Conservation (phyloP, 2,329 filamentous ascomycete species). For the Fusarium pseudocircinatum region DNA sequence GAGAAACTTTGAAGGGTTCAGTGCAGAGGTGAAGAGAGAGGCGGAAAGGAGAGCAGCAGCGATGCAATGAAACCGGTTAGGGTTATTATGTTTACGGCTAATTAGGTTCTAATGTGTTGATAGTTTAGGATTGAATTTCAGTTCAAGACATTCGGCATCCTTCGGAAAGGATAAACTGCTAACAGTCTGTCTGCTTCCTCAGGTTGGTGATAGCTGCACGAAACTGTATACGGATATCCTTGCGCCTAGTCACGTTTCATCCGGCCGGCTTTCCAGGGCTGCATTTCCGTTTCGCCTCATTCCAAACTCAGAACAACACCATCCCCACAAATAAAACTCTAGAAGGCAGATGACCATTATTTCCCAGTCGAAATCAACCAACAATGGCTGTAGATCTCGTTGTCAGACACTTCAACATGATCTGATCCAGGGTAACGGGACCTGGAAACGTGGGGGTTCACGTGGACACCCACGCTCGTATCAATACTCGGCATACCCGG, state of each 20-base stretch:
- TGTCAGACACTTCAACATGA: conserved; percentile 8
- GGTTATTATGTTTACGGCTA: too few species aligned
- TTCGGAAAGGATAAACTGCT: too few species aligned
- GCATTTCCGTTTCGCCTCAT: not conserved
- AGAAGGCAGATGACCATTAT: not conserved
- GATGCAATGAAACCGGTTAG: not conserved
- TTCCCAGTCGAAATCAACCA: not conserved
- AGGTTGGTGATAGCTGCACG: too few species aligned
- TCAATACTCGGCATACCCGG: conserved; percentile 5
- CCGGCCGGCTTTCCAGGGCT: not conserved
- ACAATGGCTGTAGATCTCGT: not conserved
- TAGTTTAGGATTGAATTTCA: too few species aligned
- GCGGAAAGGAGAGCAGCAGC: not conserved
- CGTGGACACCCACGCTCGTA: conserved; percentile 7
- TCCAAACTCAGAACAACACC: not conserved
- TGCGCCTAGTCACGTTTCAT: too few species aligned
- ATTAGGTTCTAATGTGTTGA: too few species aligned
- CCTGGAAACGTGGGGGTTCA: conserved; percentile 14
- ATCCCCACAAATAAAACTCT: not conserved
- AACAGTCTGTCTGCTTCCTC: not conserved
- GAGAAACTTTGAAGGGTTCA: not conserved
- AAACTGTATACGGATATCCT: too few species aligned
- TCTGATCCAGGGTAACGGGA: conserved; percentile 9
- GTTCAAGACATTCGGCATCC: too few species aligned
- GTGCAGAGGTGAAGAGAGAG: conserved; percentile 9